A percentile compares a stretch with the other conserved stretches of the same genome.
Evolutionary conservation across 495 filamentous ascomycete species (phyloP).

Genomic region (Penicillium ochrochloron): DNA sequence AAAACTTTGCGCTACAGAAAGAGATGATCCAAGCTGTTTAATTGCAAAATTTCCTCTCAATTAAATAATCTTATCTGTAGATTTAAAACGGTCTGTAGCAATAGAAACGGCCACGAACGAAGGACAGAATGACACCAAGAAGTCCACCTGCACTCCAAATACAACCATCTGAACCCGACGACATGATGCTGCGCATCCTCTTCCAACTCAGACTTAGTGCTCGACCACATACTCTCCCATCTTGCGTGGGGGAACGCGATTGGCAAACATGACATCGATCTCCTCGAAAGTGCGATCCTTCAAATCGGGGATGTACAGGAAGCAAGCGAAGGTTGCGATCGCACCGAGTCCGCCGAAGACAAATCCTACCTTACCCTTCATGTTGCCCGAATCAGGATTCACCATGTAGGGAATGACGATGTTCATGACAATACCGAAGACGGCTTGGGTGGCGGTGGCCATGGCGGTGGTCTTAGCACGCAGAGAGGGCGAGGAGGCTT

Average conservation of each 20-base stretch:
- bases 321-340: neutral
- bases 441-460: neutral
- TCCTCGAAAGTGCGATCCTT: neutral
- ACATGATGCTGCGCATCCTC: neutral
- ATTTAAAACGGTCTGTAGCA: neutral
- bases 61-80: neutral
- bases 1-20: neutral
- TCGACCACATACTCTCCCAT: neutral
- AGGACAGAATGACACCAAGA: neutral
- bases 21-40: neutral
- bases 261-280: neutral
- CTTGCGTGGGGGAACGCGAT: neutral
- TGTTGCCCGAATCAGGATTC: neutral
- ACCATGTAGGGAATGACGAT: constrained; percentile 28
- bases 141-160: neutral
- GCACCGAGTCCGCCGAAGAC: neutral
- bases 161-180: neutral
- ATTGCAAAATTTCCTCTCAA: neutral
- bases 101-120: neutral
- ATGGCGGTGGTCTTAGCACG: neutral
- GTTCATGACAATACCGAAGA: constrained; percentile 1
- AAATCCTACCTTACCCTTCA: neutral
- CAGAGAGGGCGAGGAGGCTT: neutral
- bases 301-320: neutral
- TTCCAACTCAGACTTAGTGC: neutral